Conservation (phyloP, 225 moss, liverwort and hornwort genomes). For the Physcomitrium patens region DNA sequence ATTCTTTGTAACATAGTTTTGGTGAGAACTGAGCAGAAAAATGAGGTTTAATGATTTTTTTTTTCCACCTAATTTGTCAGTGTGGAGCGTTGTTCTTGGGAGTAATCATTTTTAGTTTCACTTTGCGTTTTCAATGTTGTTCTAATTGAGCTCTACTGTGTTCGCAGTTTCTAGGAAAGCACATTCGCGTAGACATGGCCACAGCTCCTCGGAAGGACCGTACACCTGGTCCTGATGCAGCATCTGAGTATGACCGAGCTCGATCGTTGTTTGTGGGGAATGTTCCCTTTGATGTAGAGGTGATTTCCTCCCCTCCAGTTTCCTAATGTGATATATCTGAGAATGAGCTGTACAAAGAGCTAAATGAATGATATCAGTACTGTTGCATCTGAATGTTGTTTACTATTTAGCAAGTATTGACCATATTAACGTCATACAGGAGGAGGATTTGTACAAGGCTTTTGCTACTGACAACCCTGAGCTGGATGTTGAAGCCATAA, state of each 20-base stretch:
- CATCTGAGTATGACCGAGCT: constrained; percentile 79
- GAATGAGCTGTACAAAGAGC: background rate
- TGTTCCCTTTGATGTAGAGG: constrained; percentile 95
- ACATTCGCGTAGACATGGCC: constrained; percentile 97
- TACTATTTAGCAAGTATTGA: constrained; percentile 12
- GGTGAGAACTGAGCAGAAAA: background rate
- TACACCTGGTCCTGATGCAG: constrained; percentile 44
- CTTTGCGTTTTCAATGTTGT: background rate
- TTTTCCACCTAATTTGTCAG: background rate
- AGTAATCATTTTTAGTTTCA: background rate
- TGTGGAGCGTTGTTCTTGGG: constrained; percentile 8
- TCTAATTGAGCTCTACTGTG: constrained; percentile 22
- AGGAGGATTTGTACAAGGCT: constrained; percentile 75
- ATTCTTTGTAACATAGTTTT: constrained; percentile 8
- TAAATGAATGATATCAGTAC: constrained; percentile 6
- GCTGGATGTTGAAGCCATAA: constrained; percentile 81
- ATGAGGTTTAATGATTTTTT: background rate
- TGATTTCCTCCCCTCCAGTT: constrained; percentile 32
- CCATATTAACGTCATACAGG: constrained; percentile 48
- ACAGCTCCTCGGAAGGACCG: constrained; percentile 59
- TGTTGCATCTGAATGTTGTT: constrained; percentile 16
- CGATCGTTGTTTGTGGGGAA: constrained; percentile 94
- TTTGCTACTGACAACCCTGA: constrained; percentile 71
- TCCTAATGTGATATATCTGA: constrained; percentile 14
- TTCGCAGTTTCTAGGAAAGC: constrained; percentile 84